Evolutionary conservation across 495 filamentous ascomycete species (phyloP), one percentile per base, ranked within the genome.

Genomic region (Xylaria cubensis): DNA sequence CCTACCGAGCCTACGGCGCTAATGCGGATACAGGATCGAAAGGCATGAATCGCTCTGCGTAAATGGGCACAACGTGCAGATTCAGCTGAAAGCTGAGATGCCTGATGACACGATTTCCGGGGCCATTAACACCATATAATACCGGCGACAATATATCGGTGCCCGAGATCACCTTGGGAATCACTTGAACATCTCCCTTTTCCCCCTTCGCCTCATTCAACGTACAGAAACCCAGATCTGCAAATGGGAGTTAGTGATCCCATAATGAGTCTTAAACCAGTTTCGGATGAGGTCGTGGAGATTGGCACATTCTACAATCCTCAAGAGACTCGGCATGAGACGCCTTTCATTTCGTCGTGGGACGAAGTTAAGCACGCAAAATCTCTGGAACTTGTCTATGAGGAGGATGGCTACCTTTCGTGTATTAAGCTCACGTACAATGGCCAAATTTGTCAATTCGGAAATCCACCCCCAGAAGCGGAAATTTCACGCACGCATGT

Each of bases 331-430:
- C 36, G n/a, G n/a, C 42, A 63, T 10, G 36, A 42, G 36, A 24
- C 36, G 17, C 5, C 1, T 24, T 63, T 63, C 10, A 3, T 63
- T n/a, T 41, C 59, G 1, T 63, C 59, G 0, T 63, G 59, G 59
- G 36, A 42, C 13, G 59, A 63, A 12, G 4, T 63, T 21, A 24
- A 63, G 59, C 59, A 63, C 59, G n/a, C 59, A n/a, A 63, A 63
- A 26, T 1, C 39, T 1, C 36, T 42, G 8, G 36, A 63, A 42
- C 9, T 63, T n/a, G 10, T 42, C 36, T 63, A 63, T 13, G 59
- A 63, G 19, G 59, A 63, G 24, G 59, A 63, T n/a, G 59, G 59
- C 39, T 63, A 63, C 59, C 59, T 63, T 41, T 63, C 59, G 39
- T 63, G 36, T 15, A 63, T 63, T 4, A 63, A n/a, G 15, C 36